Base-by-base conservation (phyloP, 768 basidiomycete species). In the Calocybe cyanea region DNA sequence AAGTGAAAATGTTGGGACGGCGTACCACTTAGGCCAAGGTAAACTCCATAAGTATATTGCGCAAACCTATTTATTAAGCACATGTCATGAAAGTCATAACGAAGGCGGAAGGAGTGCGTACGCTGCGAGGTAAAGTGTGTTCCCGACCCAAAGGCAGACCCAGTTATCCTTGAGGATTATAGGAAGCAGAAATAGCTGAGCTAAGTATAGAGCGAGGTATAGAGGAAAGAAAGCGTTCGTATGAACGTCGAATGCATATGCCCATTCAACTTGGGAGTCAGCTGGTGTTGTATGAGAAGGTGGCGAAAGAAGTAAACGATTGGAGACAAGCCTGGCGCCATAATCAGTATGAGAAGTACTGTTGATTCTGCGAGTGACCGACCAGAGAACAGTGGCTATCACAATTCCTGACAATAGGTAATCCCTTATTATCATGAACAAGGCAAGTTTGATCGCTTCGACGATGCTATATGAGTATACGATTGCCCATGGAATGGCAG, bases 171-270 rank as follows among this genome's bases (percentile, higher is more conserved):
- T 81, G 31, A 89, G 77, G 39, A 97, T 73, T 38, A 97, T 75
- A 2, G 91, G 87, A 1, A 90, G 77, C 9, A 98, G 75, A 51
- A 94, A 82, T 9, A 96, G 75, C 60, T 97, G 91, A 0, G 87
- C 87, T 48, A 92, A 71, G 62, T 96, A 96, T 43, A 96, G 78
- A 8, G 88, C 85, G 48, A 96, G 78, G 67, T 89, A 95, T 48
- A 93, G 71, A 15, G 93, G 93, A 66, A 97, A 95, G 74, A 97
- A 98, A 2, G 92, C 86, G 58, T 98, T 97, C 48, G 87, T 94
- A 65, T 96, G 93, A 13, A 97, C 87, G 63, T 98, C 95, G 58
- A 98, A 95, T 10, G 90, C 92, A 64, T 96, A 98, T 3, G 86
- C 88, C 89, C 85, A 93, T 72, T 92, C 90, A 23, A 92, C 86